Evolutionary conservation across 139 green algal species (phyloP), one percentile per base, ranked within the genome.

Genomic region (Tetradesmus lagerheimii): DNA sequence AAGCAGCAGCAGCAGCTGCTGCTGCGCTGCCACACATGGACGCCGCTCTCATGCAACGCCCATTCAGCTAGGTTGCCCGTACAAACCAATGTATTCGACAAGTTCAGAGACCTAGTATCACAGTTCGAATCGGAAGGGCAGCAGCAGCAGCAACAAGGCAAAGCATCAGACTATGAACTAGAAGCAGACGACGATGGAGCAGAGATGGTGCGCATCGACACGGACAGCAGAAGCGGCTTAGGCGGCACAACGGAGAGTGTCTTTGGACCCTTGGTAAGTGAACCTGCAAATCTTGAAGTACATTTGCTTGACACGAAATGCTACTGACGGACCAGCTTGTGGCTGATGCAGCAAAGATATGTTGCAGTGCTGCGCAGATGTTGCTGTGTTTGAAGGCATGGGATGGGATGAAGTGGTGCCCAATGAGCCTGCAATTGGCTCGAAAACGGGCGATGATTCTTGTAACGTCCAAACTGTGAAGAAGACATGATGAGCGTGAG

Each of bases 171-270:
- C 25, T n/a, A 87, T 20, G 34, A 8, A 76, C 18, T n/a, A 39
- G 20, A 37, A 64, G 78, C 16, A 53, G 81, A 77, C 2, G 53
- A 77, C 20, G 81, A 77, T 8, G 81, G 81, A 14, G 81, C 81
- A 41, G 81, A 87, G 3, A 47, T 87, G 50, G 81, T 87, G 2
- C 27, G 53, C 2, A 87, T 87, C 37, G 81, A 87, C 53, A 47
- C 53, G 25, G 81, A 87, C 18, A 77, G 81, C 43, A 34, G 2
- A 67, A 35, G 50, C 39, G 81, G 81, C 6, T 34, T 87, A 23
- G 81, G 81, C 20, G 81, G 81, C 20, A 87, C 81, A 3, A 77
- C 50, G 15, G 81, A 87, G 75, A 37, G 62, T 23, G 81, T 77
- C 0, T 53, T 87, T 76, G 81, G 81, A 3, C 81, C 81, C 1